Percentiles rank a stretch among this genome's conserved stretches.
These are phyloP conservation scores for Schwanniomyces occidentalis DNA, from an alignment of 805 yeast genomes.

Conservation along the genomic window DNA sequence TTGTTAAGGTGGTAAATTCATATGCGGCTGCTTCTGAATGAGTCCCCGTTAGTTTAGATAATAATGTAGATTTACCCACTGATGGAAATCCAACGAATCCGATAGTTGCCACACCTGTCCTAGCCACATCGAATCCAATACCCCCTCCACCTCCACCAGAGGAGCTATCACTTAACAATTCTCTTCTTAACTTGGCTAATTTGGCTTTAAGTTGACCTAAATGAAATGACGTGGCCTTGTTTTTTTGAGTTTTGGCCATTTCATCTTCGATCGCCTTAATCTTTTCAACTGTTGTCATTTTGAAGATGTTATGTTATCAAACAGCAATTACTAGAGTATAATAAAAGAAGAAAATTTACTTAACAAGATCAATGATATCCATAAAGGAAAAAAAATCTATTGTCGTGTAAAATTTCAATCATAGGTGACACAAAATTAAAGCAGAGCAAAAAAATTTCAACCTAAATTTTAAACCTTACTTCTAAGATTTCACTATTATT, in stretches of 20 bases:
- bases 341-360: too few species aligned
- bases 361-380: neutral
- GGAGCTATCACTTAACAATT: slow-evolving; percentile 68
- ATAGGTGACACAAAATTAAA: slow-evolving; percentile 7
- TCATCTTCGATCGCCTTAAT: slow-evolving; percentile 92
- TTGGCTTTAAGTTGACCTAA: slow-evolving; percentile 97
- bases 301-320: too few species aligned
- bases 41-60: slow-evolving; percentile 89
- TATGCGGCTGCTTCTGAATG: slow-evolving; percentile 98
- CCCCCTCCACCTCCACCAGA: slow-evolving; percentile 85
- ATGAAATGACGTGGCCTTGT: slow-evolving; percentile 96
- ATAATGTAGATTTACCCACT: slow-evolving; percentile 84
- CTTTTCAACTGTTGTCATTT: slow-evolving; percentile 52
- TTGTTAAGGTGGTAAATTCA: slow-evolving; percentile 95
- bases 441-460: slow-evolving; percentile 15
- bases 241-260: slow-evolving; percentile 97
- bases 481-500: neutral
- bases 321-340: too few species aligned
- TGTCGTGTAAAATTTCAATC: slow-evolving; percentile 15
- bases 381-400: slow-evolving; percentile 8
- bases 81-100: slow-evolving; percentile 99
- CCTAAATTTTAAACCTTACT: neutral
- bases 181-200: slow-evolving; percentile 91
- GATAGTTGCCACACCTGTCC: slow-evolving; percentile 96
- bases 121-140: slow-evolving; percentile 95